Conservation (phyloP, 192 early-diverging fungal genomes). For the Podila clonocystis region DNA sequence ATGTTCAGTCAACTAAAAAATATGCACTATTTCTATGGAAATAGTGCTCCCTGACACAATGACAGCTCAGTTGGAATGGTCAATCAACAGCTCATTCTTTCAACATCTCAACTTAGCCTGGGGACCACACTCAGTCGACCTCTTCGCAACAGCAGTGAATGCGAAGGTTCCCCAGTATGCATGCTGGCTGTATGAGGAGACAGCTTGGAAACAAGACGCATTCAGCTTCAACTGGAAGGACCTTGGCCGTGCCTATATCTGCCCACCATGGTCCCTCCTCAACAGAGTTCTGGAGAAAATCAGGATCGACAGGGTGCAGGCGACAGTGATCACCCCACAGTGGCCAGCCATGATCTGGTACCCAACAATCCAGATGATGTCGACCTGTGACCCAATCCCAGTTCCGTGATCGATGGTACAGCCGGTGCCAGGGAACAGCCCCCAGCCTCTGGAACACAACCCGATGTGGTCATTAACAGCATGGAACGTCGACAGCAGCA, state of each 20-base stretch:
- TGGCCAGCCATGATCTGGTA: too few species aligned
- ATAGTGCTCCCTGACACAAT: too few species aligned
- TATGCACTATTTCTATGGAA: too few species aligned
- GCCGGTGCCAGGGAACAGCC: too few species aligned
- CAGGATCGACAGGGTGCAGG: conserved; percentile 3
- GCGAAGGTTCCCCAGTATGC: conserved; percentile 14
- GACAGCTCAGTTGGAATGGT: conserved; percentile 26
- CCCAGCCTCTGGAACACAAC: too few species aligned
- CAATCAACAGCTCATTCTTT: conserved; percentile 10
- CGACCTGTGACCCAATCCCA: too few species aligned
- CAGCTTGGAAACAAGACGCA: conserved; percentile 20
- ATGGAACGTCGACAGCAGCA: too few species aligned
- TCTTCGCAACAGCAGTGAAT: conserved; percentile 26
- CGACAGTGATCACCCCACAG: conserved; percentile 20
- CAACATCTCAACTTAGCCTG: conserved; percentile 13
- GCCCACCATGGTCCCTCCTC: conserved; percentile 32
- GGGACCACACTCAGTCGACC: conserved; percentile 32
- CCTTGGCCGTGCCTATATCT: conserved; percentile 20
- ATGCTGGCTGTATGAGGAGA: conserved; percentile 22
- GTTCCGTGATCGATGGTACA: too few species aligned
- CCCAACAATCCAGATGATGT: too few species aligned
- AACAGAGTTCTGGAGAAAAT: conserved; percentile 13
- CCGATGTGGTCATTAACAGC: too few species aligned
- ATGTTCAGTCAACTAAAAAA: too few species aligned
- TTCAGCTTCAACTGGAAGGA: conserved; percentile 14